Percentiles rank a stretch among this genome's conserved stretches.
Conservation (phyloP, 208 protist species). For the Porcisia deanei region DNA sequence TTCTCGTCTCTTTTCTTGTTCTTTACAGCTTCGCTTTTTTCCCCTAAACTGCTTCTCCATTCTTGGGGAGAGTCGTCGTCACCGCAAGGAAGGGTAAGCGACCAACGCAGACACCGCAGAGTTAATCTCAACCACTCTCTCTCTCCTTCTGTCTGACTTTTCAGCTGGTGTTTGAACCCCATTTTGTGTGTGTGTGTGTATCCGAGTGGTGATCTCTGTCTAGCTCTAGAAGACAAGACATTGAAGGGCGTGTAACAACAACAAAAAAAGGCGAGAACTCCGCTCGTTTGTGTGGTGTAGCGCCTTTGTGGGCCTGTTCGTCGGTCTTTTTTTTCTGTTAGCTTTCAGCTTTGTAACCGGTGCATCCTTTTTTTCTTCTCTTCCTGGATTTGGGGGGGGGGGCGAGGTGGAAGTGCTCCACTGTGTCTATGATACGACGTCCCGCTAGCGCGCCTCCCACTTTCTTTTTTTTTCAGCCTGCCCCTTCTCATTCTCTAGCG, state of each 20-base stretch:
- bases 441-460: too few relatives aligned
- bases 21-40: neutral
- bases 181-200: neutral
- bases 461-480: neutral
- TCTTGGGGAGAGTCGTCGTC: neutral
- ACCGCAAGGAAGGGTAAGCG: neutral
- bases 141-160: neutral
- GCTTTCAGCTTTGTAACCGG: too few relatives aligned
- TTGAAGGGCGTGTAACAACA: neutral
- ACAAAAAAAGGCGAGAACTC: neutral
- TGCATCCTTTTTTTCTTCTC: too few relatives aligned
- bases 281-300: neutral
- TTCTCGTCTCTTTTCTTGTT: neutral
- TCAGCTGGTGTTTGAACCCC: neutral
- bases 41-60: neutral
- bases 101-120: neutral
- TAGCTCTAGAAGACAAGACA: neutral
- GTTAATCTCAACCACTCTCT: neutral
- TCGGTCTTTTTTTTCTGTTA: neutral
- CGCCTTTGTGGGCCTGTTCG: neutral
- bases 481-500: neutral
- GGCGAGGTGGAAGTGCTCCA: neutral
- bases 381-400: too few relatives aligned
- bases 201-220: neutral
- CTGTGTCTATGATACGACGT: neutral